Evolutionary conservation across 2,329 filamentous ascomycete genomes (phyloP), one percentile per base, ranked within the genome.

Genomic region (Diplodia mutila): DNA sequence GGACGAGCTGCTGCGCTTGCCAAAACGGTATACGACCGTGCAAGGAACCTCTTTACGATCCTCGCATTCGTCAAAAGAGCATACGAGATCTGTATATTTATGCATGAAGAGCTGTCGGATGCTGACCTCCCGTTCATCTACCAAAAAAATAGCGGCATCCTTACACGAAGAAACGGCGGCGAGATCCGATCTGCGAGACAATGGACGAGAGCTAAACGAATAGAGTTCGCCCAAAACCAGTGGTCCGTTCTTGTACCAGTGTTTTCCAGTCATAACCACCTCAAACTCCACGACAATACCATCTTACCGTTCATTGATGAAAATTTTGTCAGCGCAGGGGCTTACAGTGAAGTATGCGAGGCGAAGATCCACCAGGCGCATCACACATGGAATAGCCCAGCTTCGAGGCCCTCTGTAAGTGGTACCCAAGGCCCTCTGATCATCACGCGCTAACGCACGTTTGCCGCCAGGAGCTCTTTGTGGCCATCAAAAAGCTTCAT

Each of bases 271-370:
- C 25, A 29, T 3, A 6, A 52, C 1, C 59, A 64, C 32, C 8
- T 25, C 4, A 21, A 25, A 1, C 11, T 64, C 5, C 2, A 32
- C 25, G 12, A 51, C 18, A 51, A 64, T 12, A 25, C n/a, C n/a
- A 23, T 39, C n/a, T 27, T 51, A 4, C 59, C 59, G 7, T 64
- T 64, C 21, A 23, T 37, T 18, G 9, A 64, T 14, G n/a, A 64
- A 1, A 34, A 11, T 2, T 1, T 37, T 4, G 14, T 16, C 2
- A 64, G 46, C 25, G 7, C 4, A 48, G 69, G 69, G 8, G 67
- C 64, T 5, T 70, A 67, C 49, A 70, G 69, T 27, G 57, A 67
- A 29, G 65, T 70, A 6, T 51, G 53, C 23, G 42, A 37, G n/a
- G 27, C 55, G 4, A 42, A 39, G 32, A 49, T 67, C 5, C 59